Conservation (phyloP, 164 flowering plant genomes). For the Vitis rupestris region DNA sequence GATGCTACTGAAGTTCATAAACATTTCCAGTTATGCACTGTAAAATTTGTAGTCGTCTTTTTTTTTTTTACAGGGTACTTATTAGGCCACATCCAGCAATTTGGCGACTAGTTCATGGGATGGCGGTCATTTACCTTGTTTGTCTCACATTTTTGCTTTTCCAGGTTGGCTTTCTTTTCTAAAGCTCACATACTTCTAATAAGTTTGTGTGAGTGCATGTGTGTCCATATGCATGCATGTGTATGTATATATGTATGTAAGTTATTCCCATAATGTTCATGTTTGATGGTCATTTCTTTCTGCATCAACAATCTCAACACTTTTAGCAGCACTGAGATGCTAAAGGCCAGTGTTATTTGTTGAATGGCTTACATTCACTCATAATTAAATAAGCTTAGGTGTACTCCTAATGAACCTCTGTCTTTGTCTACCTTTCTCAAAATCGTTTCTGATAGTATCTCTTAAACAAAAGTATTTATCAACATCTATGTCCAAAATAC, state of each 20-base stretch:
- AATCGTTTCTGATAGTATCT: no score
- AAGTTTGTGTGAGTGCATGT: background rate
- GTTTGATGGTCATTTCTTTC: background rate
- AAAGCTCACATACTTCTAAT: background rate
- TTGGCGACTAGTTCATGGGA: conserved; percentile 99
- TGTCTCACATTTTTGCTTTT: conserved; percentile 95
- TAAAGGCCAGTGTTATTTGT: background rate
- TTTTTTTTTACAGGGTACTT: conserved; percentile 55
- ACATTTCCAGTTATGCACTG: no score
- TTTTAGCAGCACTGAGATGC: background rate
- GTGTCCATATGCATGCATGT: background rate
- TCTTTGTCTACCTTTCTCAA: no score
- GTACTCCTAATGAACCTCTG: no score
- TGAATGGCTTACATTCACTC: no score
- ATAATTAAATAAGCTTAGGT: no score
- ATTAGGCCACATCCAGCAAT: conserved; percentile 98
- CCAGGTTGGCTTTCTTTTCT: conserved; percentile 57
- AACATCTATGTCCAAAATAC: no score
- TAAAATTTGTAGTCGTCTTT: no score
- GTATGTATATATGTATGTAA: background rate
- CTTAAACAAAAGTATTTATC: no score
- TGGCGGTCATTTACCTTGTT: conserved; percentile 95
- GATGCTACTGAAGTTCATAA: no score
- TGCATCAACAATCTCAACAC: background rate
- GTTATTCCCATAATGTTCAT: background rate